Percentiles rank a stretch among this genome's conserved stretches.
phyloP scores from a whole-genome alignment of 345 rosid species.

The Lagerstroemia speciosa region DNA sequence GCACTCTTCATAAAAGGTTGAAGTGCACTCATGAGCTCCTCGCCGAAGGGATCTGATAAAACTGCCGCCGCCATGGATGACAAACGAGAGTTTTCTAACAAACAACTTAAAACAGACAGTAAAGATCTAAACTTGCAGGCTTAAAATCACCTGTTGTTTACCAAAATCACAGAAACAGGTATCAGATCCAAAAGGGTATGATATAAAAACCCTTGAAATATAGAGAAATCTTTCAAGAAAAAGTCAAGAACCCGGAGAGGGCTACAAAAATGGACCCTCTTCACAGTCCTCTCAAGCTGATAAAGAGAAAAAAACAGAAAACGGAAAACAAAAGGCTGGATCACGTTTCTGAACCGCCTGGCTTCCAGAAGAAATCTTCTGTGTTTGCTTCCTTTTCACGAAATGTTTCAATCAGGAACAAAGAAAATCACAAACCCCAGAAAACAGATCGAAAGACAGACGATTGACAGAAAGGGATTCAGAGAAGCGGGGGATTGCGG shows the following conservation, averaged over 20 bases:
- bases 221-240: neutral
- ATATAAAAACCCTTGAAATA: neutral
- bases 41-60: conserved; percentile 13
- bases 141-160: neutral
- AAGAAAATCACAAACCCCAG: conserved; percentile 26
- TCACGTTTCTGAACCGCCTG: conserved; percentile 80
- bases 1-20: conserved; percentile 23
- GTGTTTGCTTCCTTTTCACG: conserved; percentile 9
- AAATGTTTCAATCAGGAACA: neutral
- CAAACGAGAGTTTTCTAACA: neutral
- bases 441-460: conserved; percentile 50
- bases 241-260: neutral
- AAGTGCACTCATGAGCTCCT: conserved; percentile 17
- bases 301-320: conserved; percentile 1
- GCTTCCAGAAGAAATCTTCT: conserved; percentile 25
- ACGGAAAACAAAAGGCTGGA: conserved; percentile 21
- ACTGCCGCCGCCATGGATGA: neutral
- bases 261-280: neutral
- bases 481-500: conserved; percentile 42
- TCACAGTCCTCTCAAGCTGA: neutral
- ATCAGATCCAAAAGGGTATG: neutral
- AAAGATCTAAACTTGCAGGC: neutral
- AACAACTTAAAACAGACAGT: neutral
- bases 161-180: conserved; percentile 2
- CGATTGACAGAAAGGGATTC: conserved; percentile 74